Evolutionary conservation across 805 yeast species (phyloP).

Genomic region (Wickerhamomyces subpelliculosus): DNA sequence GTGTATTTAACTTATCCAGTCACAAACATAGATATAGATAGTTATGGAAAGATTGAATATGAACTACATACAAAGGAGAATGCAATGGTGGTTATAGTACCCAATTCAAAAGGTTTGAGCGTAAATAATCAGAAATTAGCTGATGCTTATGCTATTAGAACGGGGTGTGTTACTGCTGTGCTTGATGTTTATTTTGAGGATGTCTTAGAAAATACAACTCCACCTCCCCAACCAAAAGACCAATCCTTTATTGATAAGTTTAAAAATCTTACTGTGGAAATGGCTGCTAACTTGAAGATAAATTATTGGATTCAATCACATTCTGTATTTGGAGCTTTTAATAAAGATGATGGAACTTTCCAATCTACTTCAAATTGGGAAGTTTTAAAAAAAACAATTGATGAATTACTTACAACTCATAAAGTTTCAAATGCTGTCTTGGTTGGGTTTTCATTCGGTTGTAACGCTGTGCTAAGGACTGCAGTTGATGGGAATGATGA

Average conservation of each 20-base stretch:
- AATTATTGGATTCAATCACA: constrained; percentile 19
- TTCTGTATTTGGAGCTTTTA: constrained; percentile 15
- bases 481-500: constrained; percentile 12
- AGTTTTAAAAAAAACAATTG: constrained; percentile 8
- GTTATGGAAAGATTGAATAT: constrained; percentile 19
- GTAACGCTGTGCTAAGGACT: constrained; percentile 15
- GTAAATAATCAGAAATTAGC: constrained; percentile 19
- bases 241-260: constrained; percentile 11
- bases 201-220: constrained; percentile 8
- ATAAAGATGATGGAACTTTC: constrained; percentile 8
- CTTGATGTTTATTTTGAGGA: constrained; percentile 18
- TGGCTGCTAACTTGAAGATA: constrained; percentile 11
- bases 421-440: constrained; percentile 13
- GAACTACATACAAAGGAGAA: constrained; percentile 18
- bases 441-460: constrained; percentile 21
- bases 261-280: constrained; percentile 13
- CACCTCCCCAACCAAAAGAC: not conserved
- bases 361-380: constrained; percentile 17
- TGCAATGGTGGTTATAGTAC: constrained; percentile 20
- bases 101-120: constrained; percentile 19
- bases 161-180: constrained; percentile 21
- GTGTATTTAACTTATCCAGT: constrained; percentile 21
- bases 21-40: constrained; percentile 12
- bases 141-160: constrained; percentile 20
- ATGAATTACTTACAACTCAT: constrained; percentile 14